A percentile compares a stretch with the other conserved stretches of the same genome.
phyloP scores from a whole-genome alignment of 495 filamentous ascomycete species.

The Talaromyces adpressus region DNA sequence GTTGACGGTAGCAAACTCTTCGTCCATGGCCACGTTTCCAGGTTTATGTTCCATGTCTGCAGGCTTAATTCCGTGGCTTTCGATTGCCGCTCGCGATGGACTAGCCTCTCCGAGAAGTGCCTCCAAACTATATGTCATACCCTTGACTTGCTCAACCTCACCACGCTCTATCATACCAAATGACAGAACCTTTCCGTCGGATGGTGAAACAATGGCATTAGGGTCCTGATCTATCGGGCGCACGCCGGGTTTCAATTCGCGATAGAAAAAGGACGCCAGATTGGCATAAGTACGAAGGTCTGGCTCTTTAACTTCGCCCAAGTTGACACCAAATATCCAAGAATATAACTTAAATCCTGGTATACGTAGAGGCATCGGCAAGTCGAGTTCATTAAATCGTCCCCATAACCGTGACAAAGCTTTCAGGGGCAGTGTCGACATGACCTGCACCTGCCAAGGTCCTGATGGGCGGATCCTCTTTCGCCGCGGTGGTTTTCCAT shows the following conservation, averaged over 20 bases:
- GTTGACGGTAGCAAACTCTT: constrained; percentile 93
- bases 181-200: constrained; percentile 86
- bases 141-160: constrained; percentile 98
- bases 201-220: constrained; percentile 72
- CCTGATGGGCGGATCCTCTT: constrained; percentile 74
- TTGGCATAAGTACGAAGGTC: constrained; percentile 89
- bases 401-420: constrained; percentile 91
- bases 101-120: constrained; percentile 71
- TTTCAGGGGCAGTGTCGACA: constrained; percentile 93
- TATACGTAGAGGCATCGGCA: constrained; percentile 83
- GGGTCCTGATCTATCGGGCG: constrained; percentile 81
- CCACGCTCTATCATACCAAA: constrained; percentile 87
- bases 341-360: constrained; percentile 96
- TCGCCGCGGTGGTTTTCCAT: constrained; percentile 51
- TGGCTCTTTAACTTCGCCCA: constrained; percentile 77
- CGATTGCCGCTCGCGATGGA: constrained; percentile 27
- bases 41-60: constrained; percentile 19
- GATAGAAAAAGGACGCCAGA: constrained; percentile 95
- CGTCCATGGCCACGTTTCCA: constrained; percentile 60
- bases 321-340: constrained; percentile 86
- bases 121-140: constrained; percentile 94
- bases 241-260: constrained; percentile 79
- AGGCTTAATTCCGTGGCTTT: background rate
- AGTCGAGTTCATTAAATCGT: constrained; percentile 84
- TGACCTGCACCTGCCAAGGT: constrained; percentile 93